Percentiles rank a stretch among this genome's conserved stretches.
These are phyloP conservation scores for Candida bentonensis DNA, from an alignment of 805 yeast genomes.

Conservation along the genomic window DNA sequence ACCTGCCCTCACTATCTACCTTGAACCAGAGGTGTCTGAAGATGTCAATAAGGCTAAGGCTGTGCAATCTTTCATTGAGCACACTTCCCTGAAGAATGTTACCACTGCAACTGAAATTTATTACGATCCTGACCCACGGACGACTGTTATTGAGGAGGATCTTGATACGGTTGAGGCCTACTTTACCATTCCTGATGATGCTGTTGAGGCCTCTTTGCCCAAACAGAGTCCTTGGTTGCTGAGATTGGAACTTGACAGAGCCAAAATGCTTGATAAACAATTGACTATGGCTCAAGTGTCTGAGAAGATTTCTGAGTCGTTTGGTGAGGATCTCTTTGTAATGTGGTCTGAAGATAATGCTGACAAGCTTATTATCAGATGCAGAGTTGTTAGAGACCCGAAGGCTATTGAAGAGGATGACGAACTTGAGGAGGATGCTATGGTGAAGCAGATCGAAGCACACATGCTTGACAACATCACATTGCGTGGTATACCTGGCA, in stretches of 20 bases:
- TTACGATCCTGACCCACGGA: slow-evolving; percentile 96
- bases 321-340: slow-evolving; percentile 89
- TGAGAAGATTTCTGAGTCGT: slow-evolving; percentile 80
- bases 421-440: slow-evolving; percentile 93
- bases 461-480: slow-evolving; percentile 94
- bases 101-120: slow-evolving; percentile 95
- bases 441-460: slow-evolving; percentile 85
- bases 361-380: slow-evolving; percentile 89
- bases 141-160: slow-evolving; percentile 95
- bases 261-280: slow-evolving; percentile 96
- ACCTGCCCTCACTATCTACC: slow-evolving; percentile 96
- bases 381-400: slow-evolving; percentile 96
- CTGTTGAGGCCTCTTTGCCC: slow-evolving; percentile 83
- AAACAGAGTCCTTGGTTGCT: slow-evolving; percentile 97
- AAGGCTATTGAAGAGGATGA: slow-evolving; percentile 85
- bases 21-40: slow-evolving; percentile 62
- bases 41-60: slow-evolving; percentile 92
- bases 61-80: slow-evolving; percentile 93
- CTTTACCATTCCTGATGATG: slow-evolving; percentile 95
- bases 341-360: slow-evolving; percentile 99
- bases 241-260: slow-evolving; percentile 94
- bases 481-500: slow-evolving; percentile 90
- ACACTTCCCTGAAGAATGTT: slow-evolving; percentile 85
- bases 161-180: slow-evolving; percentile 93
- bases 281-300: slow-evolving; percentile 98